Percentiles rank a stretch among this genome's conserved stretches.
Evolutionary conservation across 2,329 filamentous ascomycete genomes (phyloP).

Genomic region (Madurella mycetomatis): DNA sequence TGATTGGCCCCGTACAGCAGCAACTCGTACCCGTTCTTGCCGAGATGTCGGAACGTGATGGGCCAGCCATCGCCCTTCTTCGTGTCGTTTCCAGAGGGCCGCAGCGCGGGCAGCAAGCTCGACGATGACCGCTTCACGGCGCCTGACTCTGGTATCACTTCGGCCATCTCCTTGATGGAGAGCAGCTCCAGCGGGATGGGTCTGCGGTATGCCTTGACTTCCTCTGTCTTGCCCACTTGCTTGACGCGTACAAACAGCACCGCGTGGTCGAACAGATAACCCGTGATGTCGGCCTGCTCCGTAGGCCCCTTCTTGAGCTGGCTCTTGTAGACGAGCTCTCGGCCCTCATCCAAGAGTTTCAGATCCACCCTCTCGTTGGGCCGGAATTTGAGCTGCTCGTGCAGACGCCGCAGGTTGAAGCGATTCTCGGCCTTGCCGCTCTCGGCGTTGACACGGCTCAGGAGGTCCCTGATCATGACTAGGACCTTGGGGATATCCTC

Average conservation of each 20-base stretch:
- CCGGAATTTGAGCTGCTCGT: conserved; percentile 86
- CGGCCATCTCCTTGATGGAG: conserved; percentile 94
- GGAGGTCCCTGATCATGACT: conserved; percentile 76
- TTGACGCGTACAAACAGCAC: conserved; percentile 89
- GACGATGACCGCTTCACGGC: conserved; percentile 83
- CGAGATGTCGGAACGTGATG: conserved; percentile 93
- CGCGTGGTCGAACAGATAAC: conserved; percentile 94
- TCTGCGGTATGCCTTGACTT: conserved; percentile 89
- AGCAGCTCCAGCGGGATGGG: conserved; percentile 92
- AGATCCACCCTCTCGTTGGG: conserved; percentile 88
- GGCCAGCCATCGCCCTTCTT: conserved; percentile 75
- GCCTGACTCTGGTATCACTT: conserved; percentile 77
- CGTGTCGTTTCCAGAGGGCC: conserved; percentile 47
- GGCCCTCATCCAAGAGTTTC: conserved; percentile 87
- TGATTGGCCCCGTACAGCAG: conserved; percentile 84
- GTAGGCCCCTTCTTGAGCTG: conserved; percentile 88
- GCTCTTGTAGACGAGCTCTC: conserved; percentile 91
- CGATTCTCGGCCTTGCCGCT: conserved; percentile 97
- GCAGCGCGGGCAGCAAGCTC: conserved; percentile 63
- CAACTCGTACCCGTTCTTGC: conserved; percentile 90
- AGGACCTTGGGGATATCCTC: conserved; percentile 89
- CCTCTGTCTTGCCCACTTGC: conserved; percentile 86
- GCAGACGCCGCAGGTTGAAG: conserved; percentile 89
- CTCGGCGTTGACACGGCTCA: conserved; percentile 86
- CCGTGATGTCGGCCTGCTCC: conserved; percentile 84